phyloP scores from a whole-genome alignment of 2,329 filamentous ascomycete species.

The Colletotrichum gigasporum region DNA sequence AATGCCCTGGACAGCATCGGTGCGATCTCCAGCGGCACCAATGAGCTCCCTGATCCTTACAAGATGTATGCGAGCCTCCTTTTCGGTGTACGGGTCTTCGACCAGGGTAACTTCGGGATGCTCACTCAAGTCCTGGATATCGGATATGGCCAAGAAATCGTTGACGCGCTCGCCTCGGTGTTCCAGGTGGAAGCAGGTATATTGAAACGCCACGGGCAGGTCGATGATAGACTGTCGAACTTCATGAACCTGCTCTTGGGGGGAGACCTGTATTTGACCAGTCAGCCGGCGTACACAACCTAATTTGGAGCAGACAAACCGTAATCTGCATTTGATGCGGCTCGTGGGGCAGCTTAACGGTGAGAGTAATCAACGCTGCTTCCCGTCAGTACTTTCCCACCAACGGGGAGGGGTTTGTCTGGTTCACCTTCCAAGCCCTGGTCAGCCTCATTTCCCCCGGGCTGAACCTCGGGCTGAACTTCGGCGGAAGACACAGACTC shows the following conservation, averaged over 20 bases:
- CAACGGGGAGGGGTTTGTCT: not conserved
- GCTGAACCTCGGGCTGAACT: not conserved
- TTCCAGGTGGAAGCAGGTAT: slow-evolving; percentile 98
- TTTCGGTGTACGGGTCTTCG: slow-evolving; percentile 97
- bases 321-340: slow-evolving; percentile 85
- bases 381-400: slow-evolving; percentile 30
- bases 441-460: slow-evolving; percentile 15
- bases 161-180: slow-evolving; percentile 90
- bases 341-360: slow-evolving; percentile 83
- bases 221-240: slow-evolving; percentile 97
- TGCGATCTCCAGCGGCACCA: slow-evolving; percentile 87
- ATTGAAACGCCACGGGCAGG: slow-evolving; percentile 90
- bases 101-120: slow-evolving; percentile 84
- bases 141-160: slow-evolving; percentile 91
- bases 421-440: slow-evolving; percentile 24
- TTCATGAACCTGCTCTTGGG: slow-evolving; percentile 96
- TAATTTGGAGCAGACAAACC: slow-evolving; percentile 59
- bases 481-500: slow-evolving; percentile 12
- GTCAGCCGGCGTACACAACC: slow-evolving; percentile 21
- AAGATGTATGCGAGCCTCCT: slow-evolving; percentile 95
- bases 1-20: slow-evolving; percentile 87
- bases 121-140: slow-evolving; percentile 81
- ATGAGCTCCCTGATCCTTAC: slow-evolving; percentile 92
- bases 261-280: slow-evolving; percentile 71
- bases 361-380: slow-evolving; percentile 68